Conservation (phyloP, 257 asterid species). For the Euphrasia confusa region DNA sequence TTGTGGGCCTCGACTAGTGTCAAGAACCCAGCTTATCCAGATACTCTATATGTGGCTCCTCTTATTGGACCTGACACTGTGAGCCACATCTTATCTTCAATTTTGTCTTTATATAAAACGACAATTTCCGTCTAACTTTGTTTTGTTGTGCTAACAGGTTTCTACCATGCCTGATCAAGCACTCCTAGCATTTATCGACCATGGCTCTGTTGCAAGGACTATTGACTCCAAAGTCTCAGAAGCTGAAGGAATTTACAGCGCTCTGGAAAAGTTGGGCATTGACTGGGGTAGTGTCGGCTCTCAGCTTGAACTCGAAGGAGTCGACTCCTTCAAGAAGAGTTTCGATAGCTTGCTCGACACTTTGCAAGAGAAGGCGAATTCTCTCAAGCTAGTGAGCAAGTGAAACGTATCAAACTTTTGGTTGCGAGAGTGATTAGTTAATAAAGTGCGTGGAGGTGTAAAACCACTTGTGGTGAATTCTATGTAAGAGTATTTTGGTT, state of each 20-base stretch:
- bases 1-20: constrained; percentile 99
- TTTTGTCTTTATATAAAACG: constrained; percentile 18
- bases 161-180: constrained; percentile 99
- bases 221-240: constrained; percentile 84
- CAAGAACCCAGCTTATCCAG: constrained; percentile 97
- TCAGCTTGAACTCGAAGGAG: constrained; percentile 94
- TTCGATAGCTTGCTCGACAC: constrained; percentile 91
- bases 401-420: constrained; percentile 18
- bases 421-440: constrained; percentile 24
- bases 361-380: constrained; percentile 93
- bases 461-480: constrained; percentile 31
- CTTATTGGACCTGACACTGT: constrained; percentile 98
- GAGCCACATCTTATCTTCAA: constrained; percentile 35
- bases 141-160: constrained; percentile 38
- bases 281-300: constrained; percentile 82
- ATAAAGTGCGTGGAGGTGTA: constrained; percentile 30
- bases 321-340: constrained; percentile 94
- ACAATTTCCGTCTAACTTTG: neutral
- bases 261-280: constrained; percentile 88
- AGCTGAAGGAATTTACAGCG: constrained; percentile 85
- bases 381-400: constrained; percentile 70
- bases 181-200: constrained; percentile 88
- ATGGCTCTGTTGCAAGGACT: constrained; percentile 86
- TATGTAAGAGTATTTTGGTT: constrained; percentile 24
- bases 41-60: constrained; percentile 97